phyloP scores from a whole-genome alignment of 2,329 filamentous ascomycete genomes.

The Emydomyces testavorans region DNA sequence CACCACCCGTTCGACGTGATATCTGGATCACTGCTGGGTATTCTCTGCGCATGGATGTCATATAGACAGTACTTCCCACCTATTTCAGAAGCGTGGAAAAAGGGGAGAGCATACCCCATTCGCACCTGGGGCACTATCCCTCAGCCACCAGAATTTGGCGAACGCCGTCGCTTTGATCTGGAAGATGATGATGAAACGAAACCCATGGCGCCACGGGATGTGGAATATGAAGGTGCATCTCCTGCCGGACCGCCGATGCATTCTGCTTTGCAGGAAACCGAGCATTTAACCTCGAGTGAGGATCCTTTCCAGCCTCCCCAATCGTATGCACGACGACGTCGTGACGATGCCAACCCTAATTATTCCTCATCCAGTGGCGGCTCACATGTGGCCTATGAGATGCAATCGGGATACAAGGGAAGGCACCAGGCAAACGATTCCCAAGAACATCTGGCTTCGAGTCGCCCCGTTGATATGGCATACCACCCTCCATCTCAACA shows the following conservation, averaged over 20 bases:
- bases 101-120: slow-evolving; percentile 49
- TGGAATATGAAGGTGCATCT: slow-evolving; percentile 20
- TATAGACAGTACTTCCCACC: slow-evolving; percentile 52
- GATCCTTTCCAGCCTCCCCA: slow-evolving; percentile 13
- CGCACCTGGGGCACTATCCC: slow-evolving; percentile 40
- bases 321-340: slow-evolving; percentile 2
- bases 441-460: slow-evolving; percentile 3
- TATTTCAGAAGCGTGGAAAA: slow-evolving; percentile 44
- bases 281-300: neutral
- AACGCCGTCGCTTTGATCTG: slow-evolving; percentile 8
- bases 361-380: slow-evolving; percentile 14
- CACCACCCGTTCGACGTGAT: slow-evolving; percentile 53
- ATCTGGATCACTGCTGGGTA: slow-evolving; percentile 43
- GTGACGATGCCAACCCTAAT: neutral
- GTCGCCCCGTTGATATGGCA: slow-evolving; percentile 4
- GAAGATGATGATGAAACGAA: slow-evolving; percentile 20
- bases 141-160: slow-evolving; percentile 9
- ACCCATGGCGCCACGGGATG: slow-evolving; percentile 21
- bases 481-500: slow-evolving; percentile 5
- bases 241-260: slow-evolving; percentile 10
- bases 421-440: slow-evolving; percentile 6
- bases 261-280: slow-evolving; percentile 20
- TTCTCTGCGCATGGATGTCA: slow-evolving; percentile 41
- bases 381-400: slow-evolving; percentile 12
- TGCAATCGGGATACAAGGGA: slow-evolving; percentile 13